Percentiles rank a stretch among this genome's conserved stretches.
Conservation (phyloP, 306 rosid species). For the Cicer chorassanicum region DNA sequence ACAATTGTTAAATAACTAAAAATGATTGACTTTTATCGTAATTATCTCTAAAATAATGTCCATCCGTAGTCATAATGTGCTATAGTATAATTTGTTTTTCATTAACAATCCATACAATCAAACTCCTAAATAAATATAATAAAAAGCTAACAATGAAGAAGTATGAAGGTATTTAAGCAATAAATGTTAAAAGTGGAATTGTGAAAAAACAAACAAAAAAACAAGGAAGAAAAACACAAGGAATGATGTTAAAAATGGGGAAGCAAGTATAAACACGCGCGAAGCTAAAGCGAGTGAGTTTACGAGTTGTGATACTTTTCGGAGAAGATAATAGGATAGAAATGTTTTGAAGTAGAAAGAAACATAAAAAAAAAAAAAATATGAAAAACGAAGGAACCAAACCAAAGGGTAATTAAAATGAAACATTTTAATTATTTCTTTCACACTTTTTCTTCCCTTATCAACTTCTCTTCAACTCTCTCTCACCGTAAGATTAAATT, state of each 20-base stretch:
- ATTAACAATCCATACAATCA: no score
- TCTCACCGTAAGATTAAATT: constrained; percentile 22
- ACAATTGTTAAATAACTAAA: no score
- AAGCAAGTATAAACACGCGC: constrained; percentile 31
- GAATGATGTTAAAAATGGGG: neutral
- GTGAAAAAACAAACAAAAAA: neutral
- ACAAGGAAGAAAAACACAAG: neutral
- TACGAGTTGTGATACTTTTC: neutral
- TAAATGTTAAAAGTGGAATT: constrained; percentile 17
- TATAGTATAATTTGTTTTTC: no score
- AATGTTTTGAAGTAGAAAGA: constrained; percentile 33
- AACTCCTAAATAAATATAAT: no score
- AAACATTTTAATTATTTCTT: neutral
- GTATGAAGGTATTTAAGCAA: neutral
- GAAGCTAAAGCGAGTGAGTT: neutral
- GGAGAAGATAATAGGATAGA: constrained; percentile 22
- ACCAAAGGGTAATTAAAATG: constrained; percentile 33
- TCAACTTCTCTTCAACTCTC: constrained; percentile 27
- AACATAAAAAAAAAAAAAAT: constrained; percentile 15
- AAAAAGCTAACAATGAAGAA: neutral
- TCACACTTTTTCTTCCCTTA: constrained; percentile 31
- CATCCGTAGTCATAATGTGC: no score
- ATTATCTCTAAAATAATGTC: no score
- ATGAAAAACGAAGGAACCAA: no score
- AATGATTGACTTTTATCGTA: no score